Conservation (phyloP, 345 rosid genomes). For the Kernera saxatilis region DNA sequence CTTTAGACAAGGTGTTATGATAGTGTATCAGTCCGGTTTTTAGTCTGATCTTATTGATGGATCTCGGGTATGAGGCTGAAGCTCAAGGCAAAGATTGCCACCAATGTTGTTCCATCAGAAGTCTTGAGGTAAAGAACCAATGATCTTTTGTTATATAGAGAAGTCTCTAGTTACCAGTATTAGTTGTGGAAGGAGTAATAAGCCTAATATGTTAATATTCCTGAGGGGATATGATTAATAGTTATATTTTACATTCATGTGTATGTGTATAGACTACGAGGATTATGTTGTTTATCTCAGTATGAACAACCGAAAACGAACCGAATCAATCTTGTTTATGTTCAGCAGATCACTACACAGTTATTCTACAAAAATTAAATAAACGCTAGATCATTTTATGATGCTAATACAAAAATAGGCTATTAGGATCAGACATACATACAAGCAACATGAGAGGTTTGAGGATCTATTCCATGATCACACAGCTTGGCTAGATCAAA, state of each 20-base stretch:
- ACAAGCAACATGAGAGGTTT: neutral
- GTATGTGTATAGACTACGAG: constrained; percentile 18
- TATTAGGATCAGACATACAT: neutral
- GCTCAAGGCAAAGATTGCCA: neutral
- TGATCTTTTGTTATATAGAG: constrained; percentile 15
- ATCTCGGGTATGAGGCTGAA: neutral
- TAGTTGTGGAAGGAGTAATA: constrained; percentile 8
- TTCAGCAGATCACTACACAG: neutral
- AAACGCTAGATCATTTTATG: no score
- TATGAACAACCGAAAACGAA: neutral
- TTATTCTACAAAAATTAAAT: no score
- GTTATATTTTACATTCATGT: constrained; percentile 8
- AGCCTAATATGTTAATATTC: neutral
- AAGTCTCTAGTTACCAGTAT: constrained; percentile 11
- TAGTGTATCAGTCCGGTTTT: neutral
- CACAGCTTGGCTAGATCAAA: neutral
- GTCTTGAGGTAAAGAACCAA: constrained; percentile 6
- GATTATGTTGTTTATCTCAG: neutral
- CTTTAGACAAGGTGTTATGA: constrained; percentile 16
- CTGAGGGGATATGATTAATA: neutral
- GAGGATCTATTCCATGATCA: neutral
- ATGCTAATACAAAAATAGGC: neutral
- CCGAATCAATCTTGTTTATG: neutral
- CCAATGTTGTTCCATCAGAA: constrained; percentile 13
- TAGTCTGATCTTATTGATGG: constrained; percentile 9